Conservation (phyloP, 1,284 basidiomycete species). For the Cutaneotrichosporon dermatis region DNA sequence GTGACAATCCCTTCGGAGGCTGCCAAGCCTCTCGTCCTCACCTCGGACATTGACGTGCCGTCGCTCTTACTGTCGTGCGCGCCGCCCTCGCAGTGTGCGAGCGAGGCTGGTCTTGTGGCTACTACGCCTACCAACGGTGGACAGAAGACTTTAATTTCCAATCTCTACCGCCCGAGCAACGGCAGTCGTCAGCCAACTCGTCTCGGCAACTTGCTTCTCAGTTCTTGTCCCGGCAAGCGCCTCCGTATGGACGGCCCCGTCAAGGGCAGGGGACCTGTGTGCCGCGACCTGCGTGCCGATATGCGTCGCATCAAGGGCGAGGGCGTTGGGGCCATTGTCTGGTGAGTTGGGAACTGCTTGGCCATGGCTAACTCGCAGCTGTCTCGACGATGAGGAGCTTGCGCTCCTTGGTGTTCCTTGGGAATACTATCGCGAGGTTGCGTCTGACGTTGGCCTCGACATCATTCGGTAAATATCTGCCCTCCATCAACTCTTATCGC, state of each 20-base stretch:
- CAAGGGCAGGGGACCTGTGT: slow-evolving; percentile 76
- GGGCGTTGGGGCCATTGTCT: slow-evolving; percentile 76
- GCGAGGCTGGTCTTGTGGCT: slow-evolving; percentile 15
- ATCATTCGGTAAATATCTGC: slow-evolving; percentile 58
- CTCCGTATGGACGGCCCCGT: slow-evolving; percentile 78
- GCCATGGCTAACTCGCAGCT: slow-evolving; percentile 59
- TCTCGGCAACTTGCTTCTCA: slow-evolving; percentile 84
- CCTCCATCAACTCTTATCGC: too few species aligned
- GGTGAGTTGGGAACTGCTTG: too few species aligned
- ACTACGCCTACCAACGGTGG: slow-evolving; percentile 6
- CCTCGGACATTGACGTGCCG: slow-evolving; percentile 38
- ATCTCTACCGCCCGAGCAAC: slow-evolving; percentile 11
- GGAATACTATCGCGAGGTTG: slow-evolving; percentile 65
- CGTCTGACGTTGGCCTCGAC: slow-evolving; percentile 65
- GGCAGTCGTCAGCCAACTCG: slow-evolving; percentile 30
- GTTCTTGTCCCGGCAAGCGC: slow-evolving; percentile 95
- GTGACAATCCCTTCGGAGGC: slow-evolving; percentile 22
- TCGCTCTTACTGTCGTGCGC: slow-evolving; percentile 57
- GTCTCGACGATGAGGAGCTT: slow-evolving; percentile 82
- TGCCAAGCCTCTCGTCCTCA: slow-evolving; percentile 22
- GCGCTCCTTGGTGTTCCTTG: slow-evolving; percentile 77
- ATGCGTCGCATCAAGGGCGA: slow-evolving; percentile 68
- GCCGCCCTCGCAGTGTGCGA: slow-evolving; percentile 41
- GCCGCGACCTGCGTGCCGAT: slow-evolving; percentile 74
- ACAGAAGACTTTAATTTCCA: slow-evolving; percentile 15